Base-by-base conservation (phyloP, 2,329 filamentous ascomycete genomes). In the Aspergillus sp. region DNA sequence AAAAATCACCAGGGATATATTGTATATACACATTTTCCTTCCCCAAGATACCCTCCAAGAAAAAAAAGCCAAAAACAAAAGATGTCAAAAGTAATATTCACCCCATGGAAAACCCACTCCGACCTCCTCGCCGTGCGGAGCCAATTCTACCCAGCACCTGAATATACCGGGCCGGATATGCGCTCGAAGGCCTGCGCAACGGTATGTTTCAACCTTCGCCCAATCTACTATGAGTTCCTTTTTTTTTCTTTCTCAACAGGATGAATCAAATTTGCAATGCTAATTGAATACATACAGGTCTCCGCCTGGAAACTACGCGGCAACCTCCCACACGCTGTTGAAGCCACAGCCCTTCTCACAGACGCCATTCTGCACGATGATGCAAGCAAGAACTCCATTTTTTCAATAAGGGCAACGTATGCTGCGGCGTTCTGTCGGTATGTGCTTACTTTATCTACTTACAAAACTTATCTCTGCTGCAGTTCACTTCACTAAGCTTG, bases 301-400 rank as follows among this genome's bases (percentile, higher is more conserved):
- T 72, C 68, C 56, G 73, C 70, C 2, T 79, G 77, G 77, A 79
- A 79, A 57, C 46, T 77, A 20, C 73, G 76, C 39, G 77, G 76
- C 17, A 77, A 74, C 62, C 67, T 79, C 4, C 77, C 77, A 8
- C 77, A 79, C 60, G 66, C 76, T 12, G 73, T 79, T n/a, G 77
- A 79, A 60, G 75, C 77, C 2, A 79, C 77, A 0, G 77, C 77
- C 6, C 65, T 79, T 11, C 67, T 79, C 56, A 79, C 76, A 12
- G 77, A 79, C 65, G 77, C 77, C 3, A 75, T 79, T 55, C 64
- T 79, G 22, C 75, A 77, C 51, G 77, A 79, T 61, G 70, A 78
- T 62, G 68, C 72, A 13, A 59, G 63, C 52, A 70, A 68, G 44
- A 77, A 76, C 48, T 78, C 77, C 4, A 69, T 77, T 4, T 79